Conservation (phyloP, 1,284 basidiomycete genomes). For the Malassezia arunalokei region DNA sequence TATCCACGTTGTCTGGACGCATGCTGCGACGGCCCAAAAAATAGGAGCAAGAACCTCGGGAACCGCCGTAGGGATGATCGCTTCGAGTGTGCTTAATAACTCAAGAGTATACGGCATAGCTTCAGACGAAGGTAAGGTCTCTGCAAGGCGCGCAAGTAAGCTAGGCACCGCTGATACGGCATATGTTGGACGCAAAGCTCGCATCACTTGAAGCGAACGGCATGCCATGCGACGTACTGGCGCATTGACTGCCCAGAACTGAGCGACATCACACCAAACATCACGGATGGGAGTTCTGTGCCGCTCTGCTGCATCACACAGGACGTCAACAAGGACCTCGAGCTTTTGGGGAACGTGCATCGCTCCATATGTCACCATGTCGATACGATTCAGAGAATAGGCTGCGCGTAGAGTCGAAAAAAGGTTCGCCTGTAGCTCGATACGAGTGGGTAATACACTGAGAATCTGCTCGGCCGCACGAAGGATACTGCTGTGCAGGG, state of each 20-base stretch:
- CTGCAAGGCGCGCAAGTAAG: constrained; percentile 69
- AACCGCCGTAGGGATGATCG: constrained; percentile 55
- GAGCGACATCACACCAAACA: constrained; percentile 63
- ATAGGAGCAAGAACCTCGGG: constrained; percentile 61
- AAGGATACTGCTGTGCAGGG: not conserved
- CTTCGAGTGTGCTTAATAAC: constrained; percentile 64
- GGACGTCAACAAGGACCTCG: not conserved
- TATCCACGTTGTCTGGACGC: constrained; percentile 70
- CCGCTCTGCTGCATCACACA: constrained; percentile 12
- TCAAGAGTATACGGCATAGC: constrained; percentile 73
- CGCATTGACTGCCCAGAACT: constrained; percentile 75
- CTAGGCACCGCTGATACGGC: constrained; percentile 64
- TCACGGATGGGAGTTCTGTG: constrained; percentile 48
- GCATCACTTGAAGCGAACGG: constrained; percentile 79
- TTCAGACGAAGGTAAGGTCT: constrained; percentile 62
- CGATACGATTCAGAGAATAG: not conserved
- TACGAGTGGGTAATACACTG: not conserved
- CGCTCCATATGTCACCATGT: not conserved
- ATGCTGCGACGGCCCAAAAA: constrained; percentile 75
- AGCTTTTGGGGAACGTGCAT: not conserved
- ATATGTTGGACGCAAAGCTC: constrained; percentile 64
- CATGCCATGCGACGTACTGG: constrained; percentile 75
- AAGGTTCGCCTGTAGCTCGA: not conserved
- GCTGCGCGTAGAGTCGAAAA: not conserved
- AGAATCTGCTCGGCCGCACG: constrained; percentile 5